Conservation (phyloP, 2,329 filamentous ascomycete genomes). For the Fusarium marasasianum region DNA sequence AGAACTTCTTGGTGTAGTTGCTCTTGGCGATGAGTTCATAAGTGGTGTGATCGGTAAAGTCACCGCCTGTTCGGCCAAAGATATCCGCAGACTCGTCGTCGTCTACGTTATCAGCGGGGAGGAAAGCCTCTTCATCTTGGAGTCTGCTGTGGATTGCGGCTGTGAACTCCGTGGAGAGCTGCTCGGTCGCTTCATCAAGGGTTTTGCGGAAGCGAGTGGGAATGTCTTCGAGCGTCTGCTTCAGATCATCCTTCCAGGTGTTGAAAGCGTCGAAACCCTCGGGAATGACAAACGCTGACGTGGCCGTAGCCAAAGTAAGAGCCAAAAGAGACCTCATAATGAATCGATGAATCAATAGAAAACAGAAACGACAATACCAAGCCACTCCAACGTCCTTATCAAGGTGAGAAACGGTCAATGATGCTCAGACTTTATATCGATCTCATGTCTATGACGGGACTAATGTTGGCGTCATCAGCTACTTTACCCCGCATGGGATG, state of each 20-base stretch:
- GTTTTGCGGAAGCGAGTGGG: constrained; percentile 7
- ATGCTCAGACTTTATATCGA: constrained; percentile 20
- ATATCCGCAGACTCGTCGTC: not conserved
- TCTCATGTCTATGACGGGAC: not conserved
- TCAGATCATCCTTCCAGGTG: constrained; percentile 11
- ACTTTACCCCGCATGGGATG: constrained; percentile 19
- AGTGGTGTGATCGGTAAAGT: constrained; percentile 74
- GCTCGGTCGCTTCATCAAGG: constrained; percentile 26
- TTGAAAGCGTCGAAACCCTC: constrained; percentile 11
- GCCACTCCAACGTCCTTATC: not conserved
- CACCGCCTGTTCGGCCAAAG: constrained; percentile 28
- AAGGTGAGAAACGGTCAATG: constrained; percentile 13
- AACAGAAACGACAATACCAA: not conserved
- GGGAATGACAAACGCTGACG: constrained; percentile 33
- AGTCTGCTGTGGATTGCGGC: constrained; percentile 16
- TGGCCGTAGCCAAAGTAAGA: constrained; percentile 34
- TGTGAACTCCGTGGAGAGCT: constrained; percentile 20
- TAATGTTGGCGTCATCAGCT: constrained; percentile 34
- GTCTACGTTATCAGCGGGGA: not conserved
- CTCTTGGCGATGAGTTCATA: constrained; percentile 81
- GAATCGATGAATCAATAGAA: not conserved
- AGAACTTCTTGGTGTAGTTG: constrained; percentile 81
- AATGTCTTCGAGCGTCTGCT: constrained; percentile 10
- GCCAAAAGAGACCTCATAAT: constrained; percentile 33
- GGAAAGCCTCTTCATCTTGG: constrained; percentile 12